A percentile compares a stretch with the other conserved stretches of the same genome.
phyloP scores from a whole-genome alignment of 148 eudicot species.

The Diospyros kaki region DNA sequence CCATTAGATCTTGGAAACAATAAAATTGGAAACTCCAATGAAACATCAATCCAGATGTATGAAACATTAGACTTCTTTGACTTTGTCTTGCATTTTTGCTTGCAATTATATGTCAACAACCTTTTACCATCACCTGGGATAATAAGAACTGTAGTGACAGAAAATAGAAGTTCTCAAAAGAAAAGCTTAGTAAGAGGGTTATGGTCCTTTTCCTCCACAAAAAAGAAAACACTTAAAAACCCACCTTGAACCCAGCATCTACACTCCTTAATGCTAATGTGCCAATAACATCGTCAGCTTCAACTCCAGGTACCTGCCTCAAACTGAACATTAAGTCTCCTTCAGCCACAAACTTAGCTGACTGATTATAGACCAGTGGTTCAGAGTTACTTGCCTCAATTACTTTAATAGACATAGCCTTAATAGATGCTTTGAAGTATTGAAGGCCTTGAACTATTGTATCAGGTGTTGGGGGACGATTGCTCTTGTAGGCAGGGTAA shows the following conservation, averaged over 20 bases:
- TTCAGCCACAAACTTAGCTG: conserved; percentile 3
- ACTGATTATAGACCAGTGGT: background rate
- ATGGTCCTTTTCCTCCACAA: background rate
- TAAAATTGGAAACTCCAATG: background rate
- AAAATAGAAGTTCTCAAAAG: background rate
- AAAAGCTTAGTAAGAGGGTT: background rate
- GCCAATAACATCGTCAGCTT: conserved; percentile 99
- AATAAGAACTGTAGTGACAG: background rate
- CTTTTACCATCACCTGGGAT: background rate
- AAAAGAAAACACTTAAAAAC: background rate
- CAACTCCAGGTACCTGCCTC: conserved; percentile 93
- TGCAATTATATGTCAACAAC: background rate
- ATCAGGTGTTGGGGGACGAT: conserved; percentile 97
- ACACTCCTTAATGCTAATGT: conserved; percentile 89
- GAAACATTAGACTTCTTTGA: background rate
- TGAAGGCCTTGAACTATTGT: conserved; percentile 97
- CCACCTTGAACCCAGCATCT: conserved; percentile 83
- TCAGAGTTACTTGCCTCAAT: conserved; percentile 58
- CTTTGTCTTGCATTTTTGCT: background rate
- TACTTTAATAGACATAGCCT: conserved; percentile 91
- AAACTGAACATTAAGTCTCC: conserved; percentile 10
- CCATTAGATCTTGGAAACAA: background rate
- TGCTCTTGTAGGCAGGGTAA: conserved; percentile 88
- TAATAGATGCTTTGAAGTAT: conserved; percentile 88
- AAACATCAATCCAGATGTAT: background rate